These are phyloP conservation scores for Coemansia sp. DNA, from an alignment of 192 early-diverging fungal genomes.

Conservation along the genomic window DNA sequence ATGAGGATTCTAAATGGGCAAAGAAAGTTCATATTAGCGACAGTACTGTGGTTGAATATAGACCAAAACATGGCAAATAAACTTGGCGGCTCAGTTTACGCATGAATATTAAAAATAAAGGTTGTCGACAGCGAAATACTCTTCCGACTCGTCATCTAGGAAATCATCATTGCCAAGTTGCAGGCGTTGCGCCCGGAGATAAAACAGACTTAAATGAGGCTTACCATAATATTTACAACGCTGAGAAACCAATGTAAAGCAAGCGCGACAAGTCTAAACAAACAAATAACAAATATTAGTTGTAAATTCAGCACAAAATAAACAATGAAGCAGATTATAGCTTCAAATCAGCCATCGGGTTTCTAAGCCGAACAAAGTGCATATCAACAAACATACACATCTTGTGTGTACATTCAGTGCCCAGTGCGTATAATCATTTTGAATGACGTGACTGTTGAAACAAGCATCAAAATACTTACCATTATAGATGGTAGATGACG, in stretches of 20 bases:
- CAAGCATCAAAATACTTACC: background rate
- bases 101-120: conserved; percentile 68
- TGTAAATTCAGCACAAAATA: background rate
- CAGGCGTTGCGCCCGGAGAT: background rate
- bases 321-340: background rate
- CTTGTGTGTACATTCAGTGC: conserved; percentile 58
- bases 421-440: conserved; percentile 65
- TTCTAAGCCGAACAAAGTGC: conserved; percentile 53
- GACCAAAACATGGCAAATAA: background rate
- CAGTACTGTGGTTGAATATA: background rate
- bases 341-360: conserved; percentile 36
- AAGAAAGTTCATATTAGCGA: background rate
- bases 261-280: background rate
- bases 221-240: background rate
- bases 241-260: too few species aligned
- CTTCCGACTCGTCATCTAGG: conserved; percentile 82
- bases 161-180: conserved; percentile 61
- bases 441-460: conserved; percentile 20
- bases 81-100: conserved; percentile 46
- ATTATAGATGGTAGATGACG: background rate
- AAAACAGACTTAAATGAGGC: background rate
- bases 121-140: conserved; percentile 73
- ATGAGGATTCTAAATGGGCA: background rate
- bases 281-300: background rate
- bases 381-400: conserved; percentile 27